Conservation (phyloP, 1,139 yeast genomes). For the Suhomyces maxii region DNA sequence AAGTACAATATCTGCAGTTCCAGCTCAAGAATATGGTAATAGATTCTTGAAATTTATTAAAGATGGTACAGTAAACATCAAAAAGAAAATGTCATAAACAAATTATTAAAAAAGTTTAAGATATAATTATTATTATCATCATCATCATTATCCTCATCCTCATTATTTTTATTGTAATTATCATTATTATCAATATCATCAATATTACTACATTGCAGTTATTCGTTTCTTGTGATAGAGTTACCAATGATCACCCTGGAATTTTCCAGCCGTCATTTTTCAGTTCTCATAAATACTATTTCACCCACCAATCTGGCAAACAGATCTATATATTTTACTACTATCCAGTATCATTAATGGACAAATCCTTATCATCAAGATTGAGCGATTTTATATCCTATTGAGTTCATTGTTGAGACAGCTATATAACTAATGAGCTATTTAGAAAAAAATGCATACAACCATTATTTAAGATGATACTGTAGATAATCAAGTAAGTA, state of each 20-base stretch:
- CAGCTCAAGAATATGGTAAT: constrained; percentile 86
- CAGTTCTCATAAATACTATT: neutral
- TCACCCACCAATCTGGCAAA: neutral
- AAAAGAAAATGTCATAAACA: neutral
- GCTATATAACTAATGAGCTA: neutral
- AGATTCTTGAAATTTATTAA: constrained; percentile 75
- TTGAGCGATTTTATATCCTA: neutral
- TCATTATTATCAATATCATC: too few species aligned
- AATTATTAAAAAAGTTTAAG: too few species aligned
- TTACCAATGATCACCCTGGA: too few species aligned
- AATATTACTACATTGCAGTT: too few species aligned
- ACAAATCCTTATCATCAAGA: neutral
- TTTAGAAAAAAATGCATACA: neutral
- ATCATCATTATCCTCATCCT: too few species aligned
- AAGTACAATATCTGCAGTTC: constrained; percentile 79
- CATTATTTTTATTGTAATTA: too few species aligned
- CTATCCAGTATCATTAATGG: neutral
- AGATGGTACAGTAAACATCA: constrained; percentile 27
- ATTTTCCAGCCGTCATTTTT: neutral
- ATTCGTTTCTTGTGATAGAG: too few species aligned
- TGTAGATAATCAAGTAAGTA: too few species aligned
- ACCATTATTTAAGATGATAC: too few species aligned
- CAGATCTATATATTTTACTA: too few species aligned
- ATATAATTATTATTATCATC: too few species aligned
- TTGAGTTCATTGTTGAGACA: neutral